Base-by-base conservation (phyloP, 1,139 yeast species). In the Suhomyces yuchorum region DNA sequence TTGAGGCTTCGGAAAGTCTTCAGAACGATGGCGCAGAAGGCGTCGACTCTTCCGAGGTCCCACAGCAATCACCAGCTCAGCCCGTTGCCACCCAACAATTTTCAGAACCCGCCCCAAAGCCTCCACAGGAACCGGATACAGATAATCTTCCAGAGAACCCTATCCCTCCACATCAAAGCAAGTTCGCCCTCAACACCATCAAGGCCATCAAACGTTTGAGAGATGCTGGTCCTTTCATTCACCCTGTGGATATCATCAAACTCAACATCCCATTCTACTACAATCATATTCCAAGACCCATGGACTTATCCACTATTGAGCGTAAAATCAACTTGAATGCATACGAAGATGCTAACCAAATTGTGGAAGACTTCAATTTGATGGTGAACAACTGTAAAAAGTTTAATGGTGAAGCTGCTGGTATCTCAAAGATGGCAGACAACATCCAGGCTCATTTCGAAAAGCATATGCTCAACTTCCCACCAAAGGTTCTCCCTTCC, bases 271-370 rank as follows among this genome's bases (percentile, higher is more conserved):
- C 99, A 3, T 83, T 88, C 51, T 93, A 93, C 66, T 89, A 85
- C 65, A 90, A 90, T 60, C 84, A 82, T 60, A 84, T 95, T 58
- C 79, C 81, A 53, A 76, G 87, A 56, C 99, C 99, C 36, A 93
- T 95, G 98, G 98, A 92, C 66, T 74, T 93, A 43, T 80, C 92
- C 5, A 91, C 98, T 2, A 88, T 93, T 57, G 99, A 95, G 66
- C 81, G 80, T 57, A 93, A 92, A 66, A 70, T 92, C 42, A 75
- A 65, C 43, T 81, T 68, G 11, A 81, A 82, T 60, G 93, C 91
- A 3, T 93, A 92, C 66, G 85, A 78, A 51, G 76, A 80, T 6
- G 84, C 91, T 8, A 77, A 79, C 50, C 84, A 85, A 55, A 81
- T 92, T 45, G 79, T 78, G 26, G 86, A 80, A 14, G 99, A 95